Conservation (phyloP, 2,329 filamentous ascomycete genomes). For the Cladosporium sp. region DNA sequence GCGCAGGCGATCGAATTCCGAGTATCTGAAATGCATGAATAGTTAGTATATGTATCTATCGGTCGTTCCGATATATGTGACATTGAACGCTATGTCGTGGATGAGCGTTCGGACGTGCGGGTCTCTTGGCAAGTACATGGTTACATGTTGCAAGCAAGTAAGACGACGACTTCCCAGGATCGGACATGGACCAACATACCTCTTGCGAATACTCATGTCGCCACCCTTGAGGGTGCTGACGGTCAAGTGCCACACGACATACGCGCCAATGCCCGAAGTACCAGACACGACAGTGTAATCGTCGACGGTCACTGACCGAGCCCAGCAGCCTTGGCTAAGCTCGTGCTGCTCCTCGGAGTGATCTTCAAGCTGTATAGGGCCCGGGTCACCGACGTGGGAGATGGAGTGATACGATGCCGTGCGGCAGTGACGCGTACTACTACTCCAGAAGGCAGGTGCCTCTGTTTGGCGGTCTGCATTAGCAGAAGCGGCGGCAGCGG, state of each 20-base stretch:
- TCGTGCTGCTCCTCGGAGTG: conserved; percentile 58
- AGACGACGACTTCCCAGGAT: conserved; percentile 1
- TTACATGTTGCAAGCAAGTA: background rate
- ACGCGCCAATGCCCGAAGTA: conserved; percentile 67
- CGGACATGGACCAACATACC: conserved; percentile 34
- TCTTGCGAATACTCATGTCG: conserved; percentile 42
- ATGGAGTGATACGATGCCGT: conserved; percentile 33
- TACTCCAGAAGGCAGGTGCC: conserved; percentile 46
- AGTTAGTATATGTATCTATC: too few species aligned
- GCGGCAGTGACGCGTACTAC: conserved; percentile 38
- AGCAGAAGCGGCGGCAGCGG: background rate
- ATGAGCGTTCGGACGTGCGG: too few species aligned
- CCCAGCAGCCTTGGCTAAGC: conserved; percentile 58
- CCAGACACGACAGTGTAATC: conserved; percentile 60
- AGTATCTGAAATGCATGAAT: conserved; percentile 57
- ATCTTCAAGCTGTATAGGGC: conserved; percentile 59
- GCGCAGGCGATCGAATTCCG: conserved; percentile 85
- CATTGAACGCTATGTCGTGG: too few species aligned
- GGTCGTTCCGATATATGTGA: too few species aligned
- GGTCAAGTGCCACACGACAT: conserved; percentile 89
- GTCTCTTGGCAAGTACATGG: background rate
- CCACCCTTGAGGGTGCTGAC: conserved; percentile 74
- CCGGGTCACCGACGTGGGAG: conserved; percentile 28
- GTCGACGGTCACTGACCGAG: conserved; percentile 57
- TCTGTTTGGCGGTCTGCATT: conserved; percentile 3